Percentiles rank a stretch among this genome's conserved stretches.
Evolutionary conservation across 2,329 filamentous ascomycete genomes (phyloP).

Genomic region (Onygenales sp.): DNA sequence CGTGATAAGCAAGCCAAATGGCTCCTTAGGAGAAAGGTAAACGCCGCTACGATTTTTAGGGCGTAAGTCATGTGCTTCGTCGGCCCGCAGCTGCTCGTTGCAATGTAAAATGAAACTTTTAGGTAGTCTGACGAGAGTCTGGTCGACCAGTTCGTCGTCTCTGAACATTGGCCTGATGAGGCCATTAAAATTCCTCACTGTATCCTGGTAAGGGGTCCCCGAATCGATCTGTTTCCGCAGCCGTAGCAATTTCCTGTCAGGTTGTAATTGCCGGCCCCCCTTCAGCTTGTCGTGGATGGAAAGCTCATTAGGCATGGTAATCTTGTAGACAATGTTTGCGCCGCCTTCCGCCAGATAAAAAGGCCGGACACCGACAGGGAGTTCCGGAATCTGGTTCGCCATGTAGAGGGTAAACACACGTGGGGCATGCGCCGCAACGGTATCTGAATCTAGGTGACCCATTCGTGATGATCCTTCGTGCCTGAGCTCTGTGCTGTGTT

Average conservation of each 20-base stretch:
- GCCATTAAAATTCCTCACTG: slow-evolving; percentile 28
- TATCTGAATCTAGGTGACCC: neutral
- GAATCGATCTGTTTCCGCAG: slow-evolving; percentile 49
- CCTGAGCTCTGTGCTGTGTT: neutral
- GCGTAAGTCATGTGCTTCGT: slow-evolving; percentile 37
- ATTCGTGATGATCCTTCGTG: neutral
- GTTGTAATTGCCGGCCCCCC: slow-evolving; percentile 12
- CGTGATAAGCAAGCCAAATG: slow-evolving; percentile 59
- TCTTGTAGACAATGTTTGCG: slow-evolving; percentile 65
- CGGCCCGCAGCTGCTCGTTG: slow-evolving; percentile 44
- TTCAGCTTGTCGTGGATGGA: slow-evolving; percentile 18
- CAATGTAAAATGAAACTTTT: slow-evolving; percentile 37
- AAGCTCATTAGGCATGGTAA: slow-evolving; percentile 32
- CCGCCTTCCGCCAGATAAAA: slow-evolving; percentile 57
- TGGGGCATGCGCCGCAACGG: neutral
- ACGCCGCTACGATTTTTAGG: slow-evolving; percentile 41
- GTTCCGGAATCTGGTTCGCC: slow-evolving; percentile 21
- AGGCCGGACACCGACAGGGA: slow-evolving; percentile 26
- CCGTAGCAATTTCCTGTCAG: slow-evolving; percentile 45
- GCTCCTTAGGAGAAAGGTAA: slow-evolving; percentile 47
- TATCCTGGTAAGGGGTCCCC: slow-evolving; percentile 43
- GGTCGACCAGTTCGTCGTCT: slow-evolving; percentile 45
- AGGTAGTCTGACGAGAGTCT: slow-evolving; percentile 44
- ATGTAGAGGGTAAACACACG: neutral
- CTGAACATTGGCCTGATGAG: slow-evolving; percentile 48